Percentiles rank a stretch among this genome's conserved stretches.
Evolutionary conservation across 2,329 filamentous ascomycete species (phyloP).

Genomic region (Pseudopithomyces chartarum): DNA sequence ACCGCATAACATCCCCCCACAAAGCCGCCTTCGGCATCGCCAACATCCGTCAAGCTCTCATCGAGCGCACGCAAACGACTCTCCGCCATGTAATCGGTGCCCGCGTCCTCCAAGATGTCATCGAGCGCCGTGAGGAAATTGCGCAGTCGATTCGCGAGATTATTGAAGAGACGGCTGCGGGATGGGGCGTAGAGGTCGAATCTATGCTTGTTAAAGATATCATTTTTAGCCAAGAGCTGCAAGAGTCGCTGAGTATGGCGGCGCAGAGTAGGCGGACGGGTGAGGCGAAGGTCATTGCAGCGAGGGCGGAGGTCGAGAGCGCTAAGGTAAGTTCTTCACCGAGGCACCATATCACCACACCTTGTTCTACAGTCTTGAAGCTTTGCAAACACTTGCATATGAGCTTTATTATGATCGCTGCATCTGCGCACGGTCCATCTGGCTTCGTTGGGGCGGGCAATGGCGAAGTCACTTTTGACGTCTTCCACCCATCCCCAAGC

Average conservation of each 20-base stretch:
- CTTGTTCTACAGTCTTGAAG: no score
- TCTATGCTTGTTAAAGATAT: constrained; percentile 99
- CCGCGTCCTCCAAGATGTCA: constrained; percentile 94
- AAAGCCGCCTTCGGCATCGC: constrained; percentile 96
- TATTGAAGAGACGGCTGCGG: constrained; percentile 90
- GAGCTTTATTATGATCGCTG: no score
- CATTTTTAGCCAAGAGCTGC: constrained; percentile 92
- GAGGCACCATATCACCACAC: no score
- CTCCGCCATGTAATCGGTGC: constrained; percentile 96
- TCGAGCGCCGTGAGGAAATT: constrained; percentile 96
- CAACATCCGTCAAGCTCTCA: constrained; percentile 92
- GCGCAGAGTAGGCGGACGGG: constrained; percentile 98
- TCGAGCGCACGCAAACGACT: constrained; percentile 97
- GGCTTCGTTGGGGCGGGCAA: no score
- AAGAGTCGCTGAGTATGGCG: constrained; percentile 96
- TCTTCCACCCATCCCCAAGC: no score
- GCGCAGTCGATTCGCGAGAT: constrained; percentile 95
- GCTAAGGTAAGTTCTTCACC: no score
- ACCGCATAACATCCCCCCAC: constrained; percentile 93
- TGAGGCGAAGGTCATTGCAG: constrained; percentile 97
- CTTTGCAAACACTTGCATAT: no score
- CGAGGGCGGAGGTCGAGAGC: constrained; percentile 94
- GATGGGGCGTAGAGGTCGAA: constrained; percentile 96
- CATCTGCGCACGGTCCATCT: no score
- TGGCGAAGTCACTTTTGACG: no score